phyloP scores from a whole-genome alignment of 2,329 filamentous ascomycete species.

The Alternaria sp. region DNA sequence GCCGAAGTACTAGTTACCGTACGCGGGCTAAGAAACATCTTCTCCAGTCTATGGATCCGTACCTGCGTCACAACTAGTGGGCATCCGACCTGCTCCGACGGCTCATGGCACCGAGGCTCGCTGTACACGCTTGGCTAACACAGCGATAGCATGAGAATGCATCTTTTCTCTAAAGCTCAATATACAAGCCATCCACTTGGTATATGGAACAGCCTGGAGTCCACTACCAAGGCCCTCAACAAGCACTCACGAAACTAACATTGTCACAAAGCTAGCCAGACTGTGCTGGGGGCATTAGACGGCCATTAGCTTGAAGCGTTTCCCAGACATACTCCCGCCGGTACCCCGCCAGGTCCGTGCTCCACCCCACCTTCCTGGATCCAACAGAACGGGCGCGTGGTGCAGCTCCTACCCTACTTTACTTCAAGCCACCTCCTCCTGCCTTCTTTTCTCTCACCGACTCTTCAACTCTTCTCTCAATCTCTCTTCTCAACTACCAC shows the following conservation, averaged over 20 bases:
- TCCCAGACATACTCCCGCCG: conserved; percentile 18
- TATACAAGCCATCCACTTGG: neutral
- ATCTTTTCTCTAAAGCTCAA: neutral
- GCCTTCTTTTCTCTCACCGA: conserved; percentile 15
- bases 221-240: neutral
- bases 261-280: conserved; percentile 1
- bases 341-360: conserved; percentile 39
- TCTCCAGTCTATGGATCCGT: conserved; percentile 2
- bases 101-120: conserved; percentile 5
- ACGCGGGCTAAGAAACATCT: neutral
- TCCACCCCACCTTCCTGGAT: conserved; percentile 28
- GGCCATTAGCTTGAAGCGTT: conserved; percentile 9
- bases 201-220: neutral
- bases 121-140: neutral
- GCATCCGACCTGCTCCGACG: conserved; percentile 4
- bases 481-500: conserved; percentile 4
- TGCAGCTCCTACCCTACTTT: conserved; percentile 32
- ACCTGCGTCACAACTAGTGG: conserved; percentile 12
- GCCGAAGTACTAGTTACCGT: neutral
- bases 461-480: conserved; percentile 22
- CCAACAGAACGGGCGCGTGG: conserved; percentile 39
- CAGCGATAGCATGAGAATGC: neutral
- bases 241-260: conserved; percentile 6
- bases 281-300: conserved; percentile 3
- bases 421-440: conserved; percentile 24